Evolutionary conservation across 2,329 filamentous ascomycete genomes (phyloP), one percentile per base, ranked within the genome.

Genomic region (Didymellaceae sp.): DNA sequence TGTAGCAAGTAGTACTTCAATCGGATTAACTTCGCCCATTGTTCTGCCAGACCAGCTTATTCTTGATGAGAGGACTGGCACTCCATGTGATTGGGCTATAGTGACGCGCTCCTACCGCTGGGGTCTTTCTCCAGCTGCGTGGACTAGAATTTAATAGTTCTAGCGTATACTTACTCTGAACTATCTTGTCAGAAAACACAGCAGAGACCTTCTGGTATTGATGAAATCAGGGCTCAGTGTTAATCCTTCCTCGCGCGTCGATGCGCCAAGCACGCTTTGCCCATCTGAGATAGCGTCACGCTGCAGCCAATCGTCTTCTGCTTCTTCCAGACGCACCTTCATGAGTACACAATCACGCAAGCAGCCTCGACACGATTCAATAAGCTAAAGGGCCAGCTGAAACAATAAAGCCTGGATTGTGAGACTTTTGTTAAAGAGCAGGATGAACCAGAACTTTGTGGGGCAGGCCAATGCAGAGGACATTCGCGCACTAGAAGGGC

Each of bases 401-500:
- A 9, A 14, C 1, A 9, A 8, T 9, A 14, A 7, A 10, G 13
- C n/a, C n/a, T n/a, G n/a, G n/a, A n/a, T n/a, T n/a, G n/a, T 11
- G 2, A 10, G 16, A 11, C 6, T 14, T 33, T 38, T 6, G 18
- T 28, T 13, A 37, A 54, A 53, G 7, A 20, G 22, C 38, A 48
- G 42, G 48, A 66, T 66, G 63, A 65, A 66, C 45, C 55, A 58
- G 32, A 65, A 65, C 52, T 66, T 66, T 41, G 45, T 57, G 20
- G 63, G 63, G 30, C 52, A 57, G 39, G 60, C 60, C 6, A 54
- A 55, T 42, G 52, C 54, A n/a, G 62, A 67, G 28, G 64, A 67
- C 35, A 51, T 61, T 9, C 46, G 58, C 40, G 32, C 57, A 31
- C 40, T 67, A 8, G 64, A 67, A 25, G 49, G 54, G 28, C 43